Conservation (phyloP, 768 basidiomycete genomes). For the Sutorius australiensis region DNA sequence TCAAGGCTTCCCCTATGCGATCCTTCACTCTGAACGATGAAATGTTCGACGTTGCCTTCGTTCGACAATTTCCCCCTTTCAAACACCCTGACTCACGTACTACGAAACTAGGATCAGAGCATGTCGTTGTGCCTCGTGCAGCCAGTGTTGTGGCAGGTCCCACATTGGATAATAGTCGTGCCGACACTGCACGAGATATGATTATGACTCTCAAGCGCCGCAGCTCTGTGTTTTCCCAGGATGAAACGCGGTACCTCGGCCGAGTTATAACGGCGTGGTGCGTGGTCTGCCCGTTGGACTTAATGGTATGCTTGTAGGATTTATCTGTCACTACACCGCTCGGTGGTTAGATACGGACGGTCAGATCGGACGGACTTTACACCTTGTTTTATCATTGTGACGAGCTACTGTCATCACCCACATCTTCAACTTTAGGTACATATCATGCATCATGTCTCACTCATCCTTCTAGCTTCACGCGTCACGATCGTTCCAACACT, state of each 20-base stretch:
- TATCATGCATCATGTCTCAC: not conserved
- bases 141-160: slow-evolving; percentile 40
- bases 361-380: not conserved
- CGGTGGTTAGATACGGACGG: not conserved
- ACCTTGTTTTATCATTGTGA: not conserved
- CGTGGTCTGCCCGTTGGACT: slow-evolving; percentile 55
- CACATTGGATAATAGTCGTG: slow-evolving; percentile 51
- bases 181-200: slow-evolving; percentile 60
- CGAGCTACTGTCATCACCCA: not conserved
- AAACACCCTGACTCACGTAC: slow-evolving; percentile 35
- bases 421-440: not conserved
- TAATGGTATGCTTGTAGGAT: not conserved
- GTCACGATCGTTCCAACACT: not conserved
- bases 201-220: slow-evolving; percentile 59
- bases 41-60: slow-evolving; percentile 3
- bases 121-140: slow-evolving; percentile 46
- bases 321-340: not conserved
- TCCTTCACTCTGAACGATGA: slow-evolving; percentile 15
- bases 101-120: slow-evolving; percentile 46
- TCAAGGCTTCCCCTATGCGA: slow-evolving; percentile 37
- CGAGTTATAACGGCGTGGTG: slow-evolving; percentile 51
- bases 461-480: too few relatives aligned
- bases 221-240: slow-evolving; percentile 30
- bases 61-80: slow-evolving; percentile 18
- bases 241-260: slow-evolving; percentile 63